These are phyloP conservation scores for Kwoniella europaea DNA, from an alignment of 768 basidiomycete species.

Conservation along the genomic window DNA sequence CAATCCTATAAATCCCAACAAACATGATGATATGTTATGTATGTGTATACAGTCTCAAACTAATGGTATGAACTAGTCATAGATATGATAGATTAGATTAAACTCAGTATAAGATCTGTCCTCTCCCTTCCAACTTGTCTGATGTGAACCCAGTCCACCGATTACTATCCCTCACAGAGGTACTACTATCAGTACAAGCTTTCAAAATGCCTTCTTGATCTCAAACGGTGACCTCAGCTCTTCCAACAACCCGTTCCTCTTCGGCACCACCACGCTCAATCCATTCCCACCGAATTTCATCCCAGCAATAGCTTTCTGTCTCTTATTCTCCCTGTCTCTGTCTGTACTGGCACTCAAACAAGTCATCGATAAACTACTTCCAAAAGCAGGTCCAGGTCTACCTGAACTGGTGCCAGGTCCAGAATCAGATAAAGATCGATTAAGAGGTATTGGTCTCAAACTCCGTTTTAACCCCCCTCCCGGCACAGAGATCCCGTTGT, in stretches of 20 bases:
- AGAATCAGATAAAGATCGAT: conserved; percentile 25
- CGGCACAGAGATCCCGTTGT: neutral
- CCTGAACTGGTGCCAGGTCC: neutral
- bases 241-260: conserved; percentile 10
- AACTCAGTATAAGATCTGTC: neutral
- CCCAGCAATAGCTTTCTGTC: conserved; percentile 16
- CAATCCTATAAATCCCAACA: neutral
- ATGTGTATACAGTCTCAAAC: too few species aligned
- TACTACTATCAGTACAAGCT: too few species aligned
- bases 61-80: neutral
- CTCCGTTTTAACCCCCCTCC: conserved; percentile 19
- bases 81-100: neutral
- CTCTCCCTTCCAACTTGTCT: neutral
- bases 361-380: conserved; percentile 18
- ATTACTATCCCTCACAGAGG: neutral
- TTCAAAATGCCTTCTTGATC: conserved; percentile 22
- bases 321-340: conserved; percentile 27
- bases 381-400: neutral
- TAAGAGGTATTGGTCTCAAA: conserved; percentile 17
- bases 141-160: neutral
- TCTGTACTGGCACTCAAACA: conserved; percentile 5
- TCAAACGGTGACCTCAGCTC: conserved; percentile 31
- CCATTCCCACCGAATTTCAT: conserved; percentile 19
- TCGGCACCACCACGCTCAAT: conserved; percentile 26
- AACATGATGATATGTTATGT: neutral